Evolutionary conservation across 2,329 filamentous ascomycete genomes (phyloP), one percentile per base, ranked within the genome.

Genomic region (Gyromitra esculenta): DNA sequence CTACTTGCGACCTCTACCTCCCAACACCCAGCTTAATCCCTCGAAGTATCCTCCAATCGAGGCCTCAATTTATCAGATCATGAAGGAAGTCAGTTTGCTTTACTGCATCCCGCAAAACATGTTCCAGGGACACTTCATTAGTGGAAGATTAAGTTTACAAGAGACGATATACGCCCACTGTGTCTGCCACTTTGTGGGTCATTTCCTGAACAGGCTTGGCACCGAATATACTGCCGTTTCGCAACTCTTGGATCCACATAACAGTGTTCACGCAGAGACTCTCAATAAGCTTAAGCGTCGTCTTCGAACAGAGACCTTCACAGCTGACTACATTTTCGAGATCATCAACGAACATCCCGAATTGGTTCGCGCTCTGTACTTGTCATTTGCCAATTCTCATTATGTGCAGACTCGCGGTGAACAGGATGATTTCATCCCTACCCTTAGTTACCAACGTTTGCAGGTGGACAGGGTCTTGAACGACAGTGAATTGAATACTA

Each of bases 31-130:
- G 73, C 85, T 86, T 37, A 85, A 86, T 8, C 77, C 77, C n/a
- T 66, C 73, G 5, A 75, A 73, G 63, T 86, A 88, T 82, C 94
- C 95, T 50, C 91, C 94, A 0, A 93, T 98, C 80, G 93, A 97
- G 82, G 91, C 95, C 80, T 96, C 95, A 1, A 97, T 99, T 80
- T 93, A 97, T 85, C 96, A 99, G 85, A 97, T 99, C 86, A 97
- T 96, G 86, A 98, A 98, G 88, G 96, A 99, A 84, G 91, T 97
- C 65, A 98, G 96, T 1, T 88, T 99, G 75, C 87, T 99, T 18
- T 99, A 98, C 89, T 99, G 96, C 84, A 92, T 99, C 80, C 96
- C 96, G 13, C 95, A 97, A 84, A 99, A 97, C 87, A 96, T 94
- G 85, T 93, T 99, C 84, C 95, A 97, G 85, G 86, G 88, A 75